A percentile compares a stretch with the other conserved stretches of the same genome.
phyloP scores from a whole-genome alignment of 257 asterid species.

The Lantana camara region DNA sequence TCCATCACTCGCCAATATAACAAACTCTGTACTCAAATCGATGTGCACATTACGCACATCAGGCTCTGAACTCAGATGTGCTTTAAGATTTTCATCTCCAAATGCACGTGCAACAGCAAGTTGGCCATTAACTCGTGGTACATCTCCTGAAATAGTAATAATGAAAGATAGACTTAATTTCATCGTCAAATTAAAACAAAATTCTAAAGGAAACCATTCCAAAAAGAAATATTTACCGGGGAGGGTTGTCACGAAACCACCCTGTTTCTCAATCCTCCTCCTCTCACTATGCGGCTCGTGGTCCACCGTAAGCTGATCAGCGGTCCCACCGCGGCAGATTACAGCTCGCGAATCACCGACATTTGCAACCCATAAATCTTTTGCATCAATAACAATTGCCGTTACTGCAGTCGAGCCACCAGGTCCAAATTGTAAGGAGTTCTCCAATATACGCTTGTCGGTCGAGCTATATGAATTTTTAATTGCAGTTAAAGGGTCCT shows the following conservation, averaged over 20 bases:
- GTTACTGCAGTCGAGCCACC: conserved; percentile 94
- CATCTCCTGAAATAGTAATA: conserved; percentile 58
- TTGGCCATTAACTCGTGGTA: conserved; percentile 86
- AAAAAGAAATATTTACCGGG: conserved; percentile 50
- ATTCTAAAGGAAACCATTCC: background rate
- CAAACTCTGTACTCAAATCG: conserved; percentile 52
- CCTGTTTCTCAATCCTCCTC: conserved; percentile 66
- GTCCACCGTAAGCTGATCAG: conserved; percentile 74
- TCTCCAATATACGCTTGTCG: conserved; percentile 62
- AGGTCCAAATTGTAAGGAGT: conserved; percentile 68
- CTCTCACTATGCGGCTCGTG: conserved; percentile 76
- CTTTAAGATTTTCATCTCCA: conserved; percentile 83
- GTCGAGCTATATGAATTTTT: conserved; percentile 61
- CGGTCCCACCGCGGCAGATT: conserved; percentile 52
- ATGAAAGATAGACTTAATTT: conserved; percentile 30
- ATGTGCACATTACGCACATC: conserved; percentile 57
- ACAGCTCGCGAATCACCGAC: conserved; percentile 85
- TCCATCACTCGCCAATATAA: conserved; percentile 85
- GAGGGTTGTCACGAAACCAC: conserved; percentile 74
- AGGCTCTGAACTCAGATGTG: conserved; percentile 81
- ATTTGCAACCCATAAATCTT: conserved; percentile 82
- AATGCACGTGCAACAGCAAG: conserved; percentile 87
- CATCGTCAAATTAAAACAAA: conserved; percentile 29
- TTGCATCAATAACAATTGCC: conserved; percentile 73
- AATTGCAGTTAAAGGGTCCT: conserved; percentile 63